phyloP scores from a whole-genome alignment of 1,139 yeast genomes.

The Ogataea hybrid region DNA sequence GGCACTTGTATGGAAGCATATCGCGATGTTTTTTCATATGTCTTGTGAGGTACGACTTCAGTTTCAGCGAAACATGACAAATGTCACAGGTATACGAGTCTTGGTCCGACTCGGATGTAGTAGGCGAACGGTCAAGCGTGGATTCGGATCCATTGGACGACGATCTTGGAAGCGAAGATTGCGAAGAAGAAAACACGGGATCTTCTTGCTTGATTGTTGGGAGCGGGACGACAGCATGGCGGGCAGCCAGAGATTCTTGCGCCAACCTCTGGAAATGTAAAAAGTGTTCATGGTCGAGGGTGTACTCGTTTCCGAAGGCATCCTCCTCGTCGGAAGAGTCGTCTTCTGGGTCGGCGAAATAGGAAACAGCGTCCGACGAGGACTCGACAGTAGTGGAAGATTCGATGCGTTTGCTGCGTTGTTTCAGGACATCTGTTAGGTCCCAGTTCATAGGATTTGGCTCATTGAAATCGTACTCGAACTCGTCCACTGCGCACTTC shows the following conservation, averaged over 20 bases:
- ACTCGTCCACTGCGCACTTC: constrained; percentile 33
- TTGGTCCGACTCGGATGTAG: constrained; percentile 1
- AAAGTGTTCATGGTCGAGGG: constrained; percentile 22
- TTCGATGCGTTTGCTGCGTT: not conserved
- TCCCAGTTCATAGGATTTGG: constrained; percentile 32
- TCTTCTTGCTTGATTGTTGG: not conserved
- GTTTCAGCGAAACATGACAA: constrained; percentile 50
- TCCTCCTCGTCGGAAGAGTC: constrained; percentile 13
- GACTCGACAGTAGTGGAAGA: not conserved
- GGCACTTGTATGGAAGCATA: constrained; percentile 53
- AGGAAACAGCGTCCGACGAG: not conserved
- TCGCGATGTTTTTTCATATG: constrained; percentile 53
- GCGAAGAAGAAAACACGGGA: not conserved
- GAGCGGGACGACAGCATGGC: not conserved
- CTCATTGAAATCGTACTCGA: constrained; percentile 28
- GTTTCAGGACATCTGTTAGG: constrained; percentile 19
- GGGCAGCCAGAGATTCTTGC: not conserved
- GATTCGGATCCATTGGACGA: not conserved
- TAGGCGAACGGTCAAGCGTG: not conserved
- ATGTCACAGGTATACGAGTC: constrained; percentile 34
- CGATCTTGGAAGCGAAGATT: not conserved
- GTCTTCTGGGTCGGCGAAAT: constrained; percentile 2
- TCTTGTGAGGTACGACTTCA: constrained; percentile 56
- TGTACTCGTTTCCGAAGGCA: constrained; percentile 18
- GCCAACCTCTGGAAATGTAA: constrained; percentile 11